These are phyloP conservation scores for Rhododendron vialii DNA, from an alignment of 148 eudicot genomes.

Conservation along the genomic window DNA sequence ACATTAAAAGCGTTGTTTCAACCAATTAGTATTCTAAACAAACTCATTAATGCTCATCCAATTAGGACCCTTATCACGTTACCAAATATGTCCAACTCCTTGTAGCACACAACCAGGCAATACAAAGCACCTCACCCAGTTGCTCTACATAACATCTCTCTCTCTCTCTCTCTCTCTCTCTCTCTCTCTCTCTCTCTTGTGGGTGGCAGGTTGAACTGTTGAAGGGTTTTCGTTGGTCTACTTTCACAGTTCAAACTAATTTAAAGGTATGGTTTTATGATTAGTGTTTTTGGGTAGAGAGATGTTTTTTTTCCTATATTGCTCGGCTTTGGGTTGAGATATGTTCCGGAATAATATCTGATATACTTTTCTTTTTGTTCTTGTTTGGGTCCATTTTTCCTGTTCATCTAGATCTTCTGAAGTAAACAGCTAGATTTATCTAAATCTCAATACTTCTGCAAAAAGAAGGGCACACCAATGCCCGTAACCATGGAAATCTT, in stretches of 20 bases:
- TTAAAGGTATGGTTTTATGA: background rate
- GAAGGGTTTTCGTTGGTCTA: background rate
- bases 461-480: background rate
- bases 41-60: background rate
- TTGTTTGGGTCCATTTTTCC: background rate
- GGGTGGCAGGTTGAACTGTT: background rate
- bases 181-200: background rate
- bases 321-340: no score
- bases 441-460: background rate
- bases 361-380: background rate
- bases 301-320: background rate
- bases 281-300: background rate
- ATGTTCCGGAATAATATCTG: background rate
- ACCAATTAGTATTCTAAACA: background rate
- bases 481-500: background rate
- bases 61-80: background rate
- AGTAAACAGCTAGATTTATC: background rate
- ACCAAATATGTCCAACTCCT: background rate
- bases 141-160: background rate
- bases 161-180: conserved; percentile 6
- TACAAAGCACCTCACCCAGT: background rate
- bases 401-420: background rate
- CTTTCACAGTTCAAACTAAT: background rate
- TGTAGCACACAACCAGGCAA: background rate
- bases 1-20: background rate